Evolutionary conservation across 176 grass and related monocot genomes (phyloP), one percentile per base, ranked within the genome.

Genomic region (Musa acuminata): DNA sequence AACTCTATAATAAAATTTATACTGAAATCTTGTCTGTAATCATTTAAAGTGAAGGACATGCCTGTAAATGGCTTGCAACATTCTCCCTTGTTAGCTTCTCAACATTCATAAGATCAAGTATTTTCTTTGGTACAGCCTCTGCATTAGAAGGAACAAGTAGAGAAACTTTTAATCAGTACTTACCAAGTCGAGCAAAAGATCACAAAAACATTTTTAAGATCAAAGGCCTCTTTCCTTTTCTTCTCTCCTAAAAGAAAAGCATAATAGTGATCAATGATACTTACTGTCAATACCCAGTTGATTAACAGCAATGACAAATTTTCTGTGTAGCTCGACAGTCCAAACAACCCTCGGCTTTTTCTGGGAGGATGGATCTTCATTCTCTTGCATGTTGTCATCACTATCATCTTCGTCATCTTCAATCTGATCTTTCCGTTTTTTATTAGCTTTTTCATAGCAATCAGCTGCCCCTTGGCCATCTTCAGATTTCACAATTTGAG

Each of bases 11-110:
- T 17, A 43, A 6, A 43, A 19, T n/a, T 20, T 62, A 4, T n/a
- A 19, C 20, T 17, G 8, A n/a, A 62, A 57, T 19, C 4, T 62
- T 62, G 14, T 62, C 17, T 17, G 57, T 13, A 62, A n/a, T 62
- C 17, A 62, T 62, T 19, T 19, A 20, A 62, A 62, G 13, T n/a
- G 20, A 48, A 62, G 74, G 79, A 3, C 52, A 72, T 70, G 87
- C 92, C 78, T 96, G 92, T 0, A 96, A 62, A 79, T 96, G 92
- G 49, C 88, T 96, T 13, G 86, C 84, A 9, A 91, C 52, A 68
- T 81, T 75, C 25, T 89, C 82, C 80, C 89, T 85, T 8, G 55
- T 91, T n/a, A 96, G 69, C 19, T 84, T 53, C 0, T 83, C 62
- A 2, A 87, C 78, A 52, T 83, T 83, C 92, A 96, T 96, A 69